Conservation (phyloP, 306 rosid genomes). For the Sechiopsis laciniata region DNA sequence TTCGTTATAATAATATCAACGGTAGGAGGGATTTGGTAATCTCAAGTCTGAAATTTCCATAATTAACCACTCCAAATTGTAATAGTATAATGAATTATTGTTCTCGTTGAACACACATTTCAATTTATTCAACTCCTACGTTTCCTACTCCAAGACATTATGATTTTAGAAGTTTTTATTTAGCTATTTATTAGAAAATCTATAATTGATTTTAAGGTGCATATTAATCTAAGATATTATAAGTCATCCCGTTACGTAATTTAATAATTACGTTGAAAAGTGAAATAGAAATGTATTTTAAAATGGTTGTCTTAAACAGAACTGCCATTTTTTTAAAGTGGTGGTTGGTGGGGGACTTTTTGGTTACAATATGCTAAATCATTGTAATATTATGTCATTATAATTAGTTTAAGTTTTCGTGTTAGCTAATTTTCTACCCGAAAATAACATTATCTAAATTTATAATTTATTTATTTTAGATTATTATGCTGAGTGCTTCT, state of each 20-base stretch:
- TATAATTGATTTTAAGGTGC: not conserved
- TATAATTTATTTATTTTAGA: conserved; percentile 33
- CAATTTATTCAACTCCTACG: conserved; percentile 21
- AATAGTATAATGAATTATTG: conserved; percentile 7
- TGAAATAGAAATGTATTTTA: not conserved
- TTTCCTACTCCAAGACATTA: conserved; percentile 41
- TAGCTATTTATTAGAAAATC: not conserved
- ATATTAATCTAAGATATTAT: too few relatives aligned
- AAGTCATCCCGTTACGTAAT: too few relatives aligned
- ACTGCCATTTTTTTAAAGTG: conserved; percentile 30
- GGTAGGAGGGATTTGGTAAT: too few relatives aligned
- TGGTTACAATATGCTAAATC: conserved; percentile 29
- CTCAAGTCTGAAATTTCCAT: conserved; percentile 20
- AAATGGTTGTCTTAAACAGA: not conserved
- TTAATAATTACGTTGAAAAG: not conserved
- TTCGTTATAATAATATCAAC: conserved; percentile 30
- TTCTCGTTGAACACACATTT: not conserved
- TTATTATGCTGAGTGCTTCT: conserved; percentile 89
- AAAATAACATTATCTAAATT: too few relatives aligned
- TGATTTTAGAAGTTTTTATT: not conserved
- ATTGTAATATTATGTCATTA: not conserved
- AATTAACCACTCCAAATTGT: conserved; percentile 38
- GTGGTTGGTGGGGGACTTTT: conserved; percentile 66
- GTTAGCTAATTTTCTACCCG: too few relatives aligned
- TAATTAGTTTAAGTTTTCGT: too few relatives aligned